Evolutionary conservation across 1,284 basidiomycete genomes (phyloP), one percentile per base, ranked within the genome.

Genomic region (Trichosporon faecale): DNA sequence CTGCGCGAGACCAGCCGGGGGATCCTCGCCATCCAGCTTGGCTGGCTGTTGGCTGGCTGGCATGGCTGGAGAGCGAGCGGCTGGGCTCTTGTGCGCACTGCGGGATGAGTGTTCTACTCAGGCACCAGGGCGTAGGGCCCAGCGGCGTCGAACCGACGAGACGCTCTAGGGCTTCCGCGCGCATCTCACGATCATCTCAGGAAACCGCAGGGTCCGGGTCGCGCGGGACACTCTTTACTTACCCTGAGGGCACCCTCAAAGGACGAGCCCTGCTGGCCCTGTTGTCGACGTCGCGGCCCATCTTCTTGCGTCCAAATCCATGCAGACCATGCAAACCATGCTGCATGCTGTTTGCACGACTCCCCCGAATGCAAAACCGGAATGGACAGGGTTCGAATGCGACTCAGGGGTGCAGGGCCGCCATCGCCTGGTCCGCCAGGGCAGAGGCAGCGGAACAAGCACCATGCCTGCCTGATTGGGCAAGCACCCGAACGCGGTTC

Each of bases 101-200:
- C 57, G 57, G 57, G 57, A 61, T 33, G 57, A 31, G 57, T 29
- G n/a, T 18, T 29, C 57, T 7, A 61, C 57, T 57, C 57, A 61
- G 57, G 57, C 16, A 61, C 57, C 57, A 61, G 57, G 57, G 23
- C 29, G 27, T 9, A 31, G 57, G 29, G 29, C 16, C n/a, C 57
- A 4, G 27, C 11, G 27, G 23, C 29, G 14, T 16, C 27, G 27
- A 61, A 61, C 57, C 29, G 57, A 61, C 57, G 57, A 31, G 57
- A 61, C 57, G 1, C 29, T 2, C 16, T n/a, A 31, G 29, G 57
- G 29, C 27, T 18, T 16, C 27, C 27, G 29, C 27, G 27, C 27
- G 57, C 57, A 61, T 61, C 57, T n/a, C 57, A 61, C 57, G 57
- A 61, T 61, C 49, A 52, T 6, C 49, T 21, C 49, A 52, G 49